Percentiles rank a stretch among this genome's conserved stretches.
These are phyloP conservation scores for Penicillium sp. DNA, from an alignment of 2,329 filamentous ascomycete genomes.

Conservation along the genomic window DNA sequence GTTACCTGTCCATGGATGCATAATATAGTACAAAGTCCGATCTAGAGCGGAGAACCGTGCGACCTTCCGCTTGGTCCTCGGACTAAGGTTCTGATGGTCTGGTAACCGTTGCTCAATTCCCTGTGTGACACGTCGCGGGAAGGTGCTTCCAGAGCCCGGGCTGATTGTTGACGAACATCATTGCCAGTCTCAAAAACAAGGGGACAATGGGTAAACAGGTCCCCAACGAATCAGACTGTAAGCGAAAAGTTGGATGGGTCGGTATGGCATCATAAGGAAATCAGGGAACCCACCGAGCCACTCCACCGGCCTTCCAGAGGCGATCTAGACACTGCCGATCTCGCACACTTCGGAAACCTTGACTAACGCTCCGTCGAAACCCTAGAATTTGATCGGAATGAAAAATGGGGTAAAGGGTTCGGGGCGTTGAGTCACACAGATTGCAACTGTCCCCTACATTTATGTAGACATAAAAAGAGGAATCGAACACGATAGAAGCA, in stretches of 20 bases:
- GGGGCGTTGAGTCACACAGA: background rate
- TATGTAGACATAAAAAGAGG: too few species aligned
- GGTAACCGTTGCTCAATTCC: background rate
- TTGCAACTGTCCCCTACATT: too few species aligned
- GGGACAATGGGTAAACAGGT: background rate
- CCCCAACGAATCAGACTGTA: background rate
- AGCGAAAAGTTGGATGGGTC: background rate
- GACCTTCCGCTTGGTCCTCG: background rate
- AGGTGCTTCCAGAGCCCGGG: background rate
- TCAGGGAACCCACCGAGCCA: background rate
- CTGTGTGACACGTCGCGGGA: background rate
- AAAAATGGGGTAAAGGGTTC: background rate
- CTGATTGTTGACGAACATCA: background rate
- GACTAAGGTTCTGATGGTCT: background rate
- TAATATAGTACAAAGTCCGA: background rate
- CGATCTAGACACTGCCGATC: slow-evolving; percentile 24
- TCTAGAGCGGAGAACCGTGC: background rate
- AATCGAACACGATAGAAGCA: too few species aligned
- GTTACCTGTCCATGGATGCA: background rate
- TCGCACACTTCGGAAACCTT: slow-evolving; percentile 4
- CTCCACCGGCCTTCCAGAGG: slow-evolving; percentile 2
- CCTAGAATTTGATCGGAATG: background rate
- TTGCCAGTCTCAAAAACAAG: background rate
- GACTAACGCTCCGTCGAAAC: background rate
- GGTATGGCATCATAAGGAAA: slow-evolving; percentile 17